Evolutionary conservation across 2,329 filamentous ascomycete species (phyloP).

Genomic region (Hysterium pulicare): DNA sequence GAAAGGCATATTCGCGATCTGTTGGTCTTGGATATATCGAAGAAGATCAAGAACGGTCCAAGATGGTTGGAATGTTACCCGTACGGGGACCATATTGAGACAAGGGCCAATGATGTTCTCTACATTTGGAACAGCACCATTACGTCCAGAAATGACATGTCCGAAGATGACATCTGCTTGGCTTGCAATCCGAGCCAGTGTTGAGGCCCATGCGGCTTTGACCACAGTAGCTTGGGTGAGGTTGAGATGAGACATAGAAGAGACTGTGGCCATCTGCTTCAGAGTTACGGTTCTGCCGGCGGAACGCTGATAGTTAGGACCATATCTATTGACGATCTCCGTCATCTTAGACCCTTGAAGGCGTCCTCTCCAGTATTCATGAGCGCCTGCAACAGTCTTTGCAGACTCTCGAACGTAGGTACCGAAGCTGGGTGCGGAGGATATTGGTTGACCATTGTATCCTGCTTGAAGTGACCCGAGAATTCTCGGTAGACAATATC

Average conservation of each 20-base stretch:
- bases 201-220: slow-evolving; percentile 46
- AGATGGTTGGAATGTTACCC: slow-evolving; percentile 31
- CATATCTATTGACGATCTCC: slow-evolving; percentile 29
- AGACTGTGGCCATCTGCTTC: slow-evolving; percentile 20
- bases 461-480: slow-evolving; percentile 25
- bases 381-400: slow-evolving; percentile 25
- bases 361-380: slow-evolving; percentile 30
- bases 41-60: slow-evolving; percentile 40
- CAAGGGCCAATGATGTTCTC: slow-evolving; percentile 41
- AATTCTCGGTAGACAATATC: slow-evolving; percentile 29
- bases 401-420: slow-evolving; percentile 28
- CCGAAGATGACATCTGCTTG: slow-evolving; percentile 42
- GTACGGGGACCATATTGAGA: slow-evolving; percentile 43
- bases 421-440: slow-evolving; percentile 29
- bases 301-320: slow-evolving; percentile 30
- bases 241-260: slow-evolving; percentile 22
- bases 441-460: slow-evolving; percentile 31
- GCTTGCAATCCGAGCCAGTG: slow-evolving; percentile 37
- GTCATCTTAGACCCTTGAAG: slow-evolving; percentile 33
- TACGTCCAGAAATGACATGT: slow-evolving; percentile 42
- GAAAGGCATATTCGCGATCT: slow-evolving; percentile 39
- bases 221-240: slow-evolving; percentile 43
- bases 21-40: slow-evolving; percentile 41
- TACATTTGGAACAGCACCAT: slow-evolving; percentile 33
- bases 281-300: slow-evolving; percentile 27